These are phyloP conservation scores for Globisporangium uncinulatum DNA, from an alignment of 352 stramenopile genomes.

Conservation along the genomic window DNA sequence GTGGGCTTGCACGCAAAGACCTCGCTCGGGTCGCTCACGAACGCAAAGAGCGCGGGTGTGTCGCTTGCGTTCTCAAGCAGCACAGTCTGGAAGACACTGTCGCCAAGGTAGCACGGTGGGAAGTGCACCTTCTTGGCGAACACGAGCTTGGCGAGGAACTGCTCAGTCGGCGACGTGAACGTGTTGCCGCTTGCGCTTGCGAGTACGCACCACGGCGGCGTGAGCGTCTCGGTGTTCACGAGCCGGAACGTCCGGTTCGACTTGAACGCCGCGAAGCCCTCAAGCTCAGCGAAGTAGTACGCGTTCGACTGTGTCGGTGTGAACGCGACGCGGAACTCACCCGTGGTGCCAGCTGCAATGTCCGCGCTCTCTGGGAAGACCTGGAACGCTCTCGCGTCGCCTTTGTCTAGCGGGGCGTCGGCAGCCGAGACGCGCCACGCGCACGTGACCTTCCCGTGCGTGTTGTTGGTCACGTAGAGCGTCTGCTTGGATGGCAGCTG, in stretches of 20 bases:
- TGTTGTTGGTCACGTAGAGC: constrained; percentile 82
- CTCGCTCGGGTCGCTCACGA: constrained; percentile 53
- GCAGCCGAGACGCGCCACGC: constrained; percentile 54
- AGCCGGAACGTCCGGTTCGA: constrained; percentile 92
- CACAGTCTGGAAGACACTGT: constrained; percentile 88
- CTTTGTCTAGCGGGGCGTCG: constrained; percentile 1
- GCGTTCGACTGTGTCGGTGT: constrained; percentile 62
- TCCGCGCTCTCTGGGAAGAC: constrained; percentile 71
- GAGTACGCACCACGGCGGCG: constrained; percentile 85
- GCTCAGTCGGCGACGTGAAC: constrained; percentile 70
- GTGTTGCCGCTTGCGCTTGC: constrained; percentile 82
- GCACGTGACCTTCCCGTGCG: constrained; percentile 82
- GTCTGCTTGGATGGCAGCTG: constrained; percentile 62
- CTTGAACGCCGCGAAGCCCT: constrained; percentile 88
- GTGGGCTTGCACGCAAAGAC: constrained; percentile 71
- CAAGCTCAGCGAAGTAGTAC: constrained; percentile 90
- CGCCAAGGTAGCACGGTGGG: constrained; percentile 83
- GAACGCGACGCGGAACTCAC: constrained; percentile 84
- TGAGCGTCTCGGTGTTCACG: constrained; percentile 90
- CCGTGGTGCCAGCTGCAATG: constrained; percentile 66
- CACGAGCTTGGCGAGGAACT: constrained; percentile 87
- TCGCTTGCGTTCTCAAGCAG: constrained; percentile 85
- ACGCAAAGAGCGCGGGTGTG: constrained; percentile 83
- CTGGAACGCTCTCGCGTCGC: constrained; percentile 35
- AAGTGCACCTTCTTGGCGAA: constrained; percentile 71